Percentiles rank a stretch among this genome's conserved stretches.
Evolutionary conservation across 2,329 filamentous ascomycete species (phyloP).

Genomic region (Trichoderma cornu-damae): DNA sequence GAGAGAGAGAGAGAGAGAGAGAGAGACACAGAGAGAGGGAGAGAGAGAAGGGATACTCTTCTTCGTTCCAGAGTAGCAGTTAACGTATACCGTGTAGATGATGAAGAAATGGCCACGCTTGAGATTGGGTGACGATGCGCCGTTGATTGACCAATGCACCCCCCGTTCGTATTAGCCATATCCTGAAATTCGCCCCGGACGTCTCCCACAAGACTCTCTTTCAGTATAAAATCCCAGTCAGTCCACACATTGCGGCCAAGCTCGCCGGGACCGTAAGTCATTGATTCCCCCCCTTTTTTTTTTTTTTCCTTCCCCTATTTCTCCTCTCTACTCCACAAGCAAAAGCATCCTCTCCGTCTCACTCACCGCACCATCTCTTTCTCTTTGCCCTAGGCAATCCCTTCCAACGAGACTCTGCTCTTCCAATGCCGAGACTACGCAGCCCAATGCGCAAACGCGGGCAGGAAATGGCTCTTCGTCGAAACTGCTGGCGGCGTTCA

Average conservation of each 20-base stretch:
- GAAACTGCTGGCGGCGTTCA: constrained; percentile 82
- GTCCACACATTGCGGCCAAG: constrained; percentile 68
- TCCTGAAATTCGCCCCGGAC: constrained; percentile 52
- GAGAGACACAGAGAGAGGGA: too few relatives aligned
- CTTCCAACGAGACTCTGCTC: constrained; percentile 48
- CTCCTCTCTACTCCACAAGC: not conserved
- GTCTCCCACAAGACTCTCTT: constrained; percentile 54
- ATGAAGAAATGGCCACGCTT: not conserved
- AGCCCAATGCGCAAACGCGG: constrained; percentile 36
- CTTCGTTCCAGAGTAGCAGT: not conserved
- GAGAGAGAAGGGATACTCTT: too few relatives aligned
- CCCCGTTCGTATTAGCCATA: constrained; percentile 50
- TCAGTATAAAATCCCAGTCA: constrained; percentile 69
- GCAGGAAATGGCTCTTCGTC: constrained; percentile 59
- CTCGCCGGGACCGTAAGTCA: constrained; percentile 39
- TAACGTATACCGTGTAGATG: constrained; percentile 9
- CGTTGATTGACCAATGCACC: not conserved
- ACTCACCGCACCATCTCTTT: not conserved
- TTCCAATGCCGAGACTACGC: constrained; percentile 37
- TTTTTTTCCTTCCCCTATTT: too few relatives aligned
- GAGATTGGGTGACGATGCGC: not conserved
- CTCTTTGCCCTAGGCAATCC: constrained; percentile 38
- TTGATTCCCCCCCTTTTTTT: too few relatives aligned
- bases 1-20: too few relatives aligned
- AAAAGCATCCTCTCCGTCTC: constrained; percentile 17